Evolutionary conservation across 352 stramenopile species (phyloP).

Genomic region (Globisporangium parvum): DNA sequence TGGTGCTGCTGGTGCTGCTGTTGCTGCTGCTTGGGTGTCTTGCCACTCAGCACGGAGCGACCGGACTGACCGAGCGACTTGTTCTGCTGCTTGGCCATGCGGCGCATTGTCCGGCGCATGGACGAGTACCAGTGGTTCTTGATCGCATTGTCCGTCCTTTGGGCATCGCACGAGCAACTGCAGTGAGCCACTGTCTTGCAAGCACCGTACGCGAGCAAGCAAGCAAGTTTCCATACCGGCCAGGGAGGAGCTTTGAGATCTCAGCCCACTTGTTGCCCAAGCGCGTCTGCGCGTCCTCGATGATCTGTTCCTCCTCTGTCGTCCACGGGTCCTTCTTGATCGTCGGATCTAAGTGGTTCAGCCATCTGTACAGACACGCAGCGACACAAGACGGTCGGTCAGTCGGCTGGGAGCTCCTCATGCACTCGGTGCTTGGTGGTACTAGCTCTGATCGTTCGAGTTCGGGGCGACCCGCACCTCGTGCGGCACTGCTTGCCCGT

Average conservation of each 20-base stretch:
- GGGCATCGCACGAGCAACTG: not conserved
- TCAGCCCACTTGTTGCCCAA: conserved; percentile 98
- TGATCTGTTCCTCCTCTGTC: conserved; percentile 86
- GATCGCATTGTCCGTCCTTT: conserved; percentile 83
- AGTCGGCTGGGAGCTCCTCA: not conserved
- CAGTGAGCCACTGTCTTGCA: not conserved
- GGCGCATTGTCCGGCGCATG: conserved; percentile 87
- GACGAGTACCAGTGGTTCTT: conserved; percentile 91
- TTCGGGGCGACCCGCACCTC: conserved; percentile 34
- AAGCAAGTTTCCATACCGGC: conserved; percentile 36
- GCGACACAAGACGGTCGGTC: not conserved
- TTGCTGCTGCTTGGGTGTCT: conserved; percentile 22
- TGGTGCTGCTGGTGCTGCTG: conserved; percentile 7
- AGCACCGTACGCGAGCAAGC: not conserved
- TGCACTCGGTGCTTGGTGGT: not conserved
- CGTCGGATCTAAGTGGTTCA: conserved; percentile 80
- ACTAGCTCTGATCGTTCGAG: not conserved
- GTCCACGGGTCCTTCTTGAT: conserved; percentile 89
- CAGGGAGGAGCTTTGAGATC: conserved; percentile 96
- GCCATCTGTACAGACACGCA: conserved; percentile 35
- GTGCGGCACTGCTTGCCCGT: conserved; percentile 83
- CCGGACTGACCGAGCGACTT: conserved; percentile 42
- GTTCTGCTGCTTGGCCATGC: conserved; percentile 85
- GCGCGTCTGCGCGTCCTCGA: conserved; percentile 84
- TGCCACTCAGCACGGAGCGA: conserved; percentile 19